Evolutionary conservation across 108 stramenopile species (phyloP).

Genomic region (Asterionellopsis glacialis): DNA sequence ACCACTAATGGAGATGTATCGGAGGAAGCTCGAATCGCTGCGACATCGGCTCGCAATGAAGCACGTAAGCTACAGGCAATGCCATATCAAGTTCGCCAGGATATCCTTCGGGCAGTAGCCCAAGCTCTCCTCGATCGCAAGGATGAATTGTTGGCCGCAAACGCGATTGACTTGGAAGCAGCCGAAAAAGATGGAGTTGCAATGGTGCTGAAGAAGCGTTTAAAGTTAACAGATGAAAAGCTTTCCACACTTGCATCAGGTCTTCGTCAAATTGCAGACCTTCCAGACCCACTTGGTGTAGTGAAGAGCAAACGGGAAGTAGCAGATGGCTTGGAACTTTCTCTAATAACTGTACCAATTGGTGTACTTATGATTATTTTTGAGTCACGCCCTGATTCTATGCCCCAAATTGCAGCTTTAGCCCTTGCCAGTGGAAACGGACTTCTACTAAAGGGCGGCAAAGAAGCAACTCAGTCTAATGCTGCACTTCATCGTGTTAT

Average conservation of each 20-base stretch:
- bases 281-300: conserved; percentile 76
- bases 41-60: conserved; percentile 60
- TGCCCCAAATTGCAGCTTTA: conserved; percentile 97
- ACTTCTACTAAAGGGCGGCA: conserved; percentile 95
- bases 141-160: conserved; percentile 77
- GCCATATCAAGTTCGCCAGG: conserved; percentile 60
- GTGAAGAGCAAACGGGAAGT: conserved; percentile 82
- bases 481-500: conserved; percentile 83
- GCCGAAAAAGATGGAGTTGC: conserved; percentile 73
- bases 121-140: conserved; percentile 55
- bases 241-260: conserved; percentile 84
- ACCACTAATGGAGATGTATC: conserved; percentile 30
- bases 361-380: conserved; percentile 98
- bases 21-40: conserved; percentile 57
- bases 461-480: conserved; percentile 92
- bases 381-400: conserved; percentile 95
- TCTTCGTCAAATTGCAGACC: conserved; percentile 71
- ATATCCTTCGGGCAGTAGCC: conserved; percentile 81
- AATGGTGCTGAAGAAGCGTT: conserved; percentile 62
- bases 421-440: conserved; percentile 96
- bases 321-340: conserved; percentile 86
- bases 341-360: conserved; percentile 90
- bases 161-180: conserved; percentile 77
- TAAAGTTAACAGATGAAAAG: conserved; percentile 88
- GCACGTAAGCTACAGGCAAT: conserved; percentile 81